These are phyloP conservation scores for Yamadazyma scolyti DNA, from an alignment of 805 yeast genomes.

Conservation along the genomic window DNA sequence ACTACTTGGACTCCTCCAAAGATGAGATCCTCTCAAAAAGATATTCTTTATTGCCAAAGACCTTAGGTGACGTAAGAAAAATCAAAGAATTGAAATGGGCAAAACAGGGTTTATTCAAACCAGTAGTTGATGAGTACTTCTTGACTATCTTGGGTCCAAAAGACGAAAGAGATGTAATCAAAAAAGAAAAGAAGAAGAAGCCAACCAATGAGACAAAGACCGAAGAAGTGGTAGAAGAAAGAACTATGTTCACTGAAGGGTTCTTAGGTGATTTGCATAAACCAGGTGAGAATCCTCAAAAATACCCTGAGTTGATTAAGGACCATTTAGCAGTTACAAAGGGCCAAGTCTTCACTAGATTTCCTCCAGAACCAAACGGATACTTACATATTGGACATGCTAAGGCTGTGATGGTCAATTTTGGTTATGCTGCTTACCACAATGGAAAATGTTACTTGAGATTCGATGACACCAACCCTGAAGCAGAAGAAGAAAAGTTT, in stretches of 20 bases:
- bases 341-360: slow-evolving; percentile 87
- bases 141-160: slow-evolving; percentile 81
- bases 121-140: slow-evolving; percentile 77
- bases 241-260: slow-evolving; percentile 93
- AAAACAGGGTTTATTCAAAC: slow-evolving; percentile 79
- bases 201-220: slow-evolving; percentile 8
- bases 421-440: slow-evolving; percentile 90
- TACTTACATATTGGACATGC: slow-evolving; percentile 96
- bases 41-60: slow-evolving; percentile 72
- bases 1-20: slow-evolving; percentile 58
- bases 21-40: slow-evolving; percentile 65
- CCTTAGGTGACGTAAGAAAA: slow-evolving; percentile 73
- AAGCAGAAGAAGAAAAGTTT: slow-evolving; percentile 93
- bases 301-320: slow-evolving; percentile 75
- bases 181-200: slow-evolving; percentile 63
- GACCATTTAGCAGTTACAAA: slow-evolving; percentile 75
- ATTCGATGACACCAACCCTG: slow-evolving; percentile 97
- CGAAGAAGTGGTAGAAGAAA: slow-evolving; percentile 15
- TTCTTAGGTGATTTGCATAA: slow-evolving; percentile 92
- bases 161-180: slow-evolving; percentile 86
- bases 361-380: slow-evolving; percentile 99
- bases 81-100: slow-evolving; percentile 88
- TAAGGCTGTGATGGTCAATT: slow-evolving; percentile 95
- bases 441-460: slow-evolving; percentile 88
- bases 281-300: slow-evolving; percentile 94